These are phyloP conservation scores for Pseudocercospora fijiensis DNA, from an alignment of 2,329 filamentous ascomycete species.

Conservation along the genomic window DNA sequence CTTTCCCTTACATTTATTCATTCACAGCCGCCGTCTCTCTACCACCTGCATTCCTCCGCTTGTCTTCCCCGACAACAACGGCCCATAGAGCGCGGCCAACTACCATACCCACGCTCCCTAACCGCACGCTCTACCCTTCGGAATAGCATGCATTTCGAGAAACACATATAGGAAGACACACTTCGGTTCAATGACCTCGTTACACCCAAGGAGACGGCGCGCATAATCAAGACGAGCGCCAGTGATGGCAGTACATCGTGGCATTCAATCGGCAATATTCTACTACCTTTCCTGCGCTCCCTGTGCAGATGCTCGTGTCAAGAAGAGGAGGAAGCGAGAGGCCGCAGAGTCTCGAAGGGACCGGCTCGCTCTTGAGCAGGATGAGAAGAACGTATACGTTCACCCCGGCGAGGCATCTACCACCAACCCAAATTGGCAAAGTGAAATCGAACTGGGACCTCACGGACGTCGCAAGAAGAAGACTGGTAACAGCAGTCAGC, in stretches of 20 bases:
- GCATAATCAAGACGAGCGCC: conserved; percentile 7
- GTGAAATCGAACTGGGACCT: conserved; percentile 82
- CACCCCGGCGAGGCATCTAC: conserved; percentile 75
- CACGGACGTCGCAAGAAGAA: conserved; percentile 47
- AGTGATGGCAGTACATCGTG: conserved; percentile 42
- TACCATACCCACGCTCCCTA: conserved; percentile 7
- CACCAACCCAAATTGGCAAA: conserved; percentile 84
- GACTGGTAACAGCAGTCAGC: conserved; percentile 35
- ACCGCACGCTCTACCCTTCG: background rate
- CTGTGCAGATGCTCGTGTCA: conserved; percentile 69
- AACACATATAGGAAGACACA: conserved; percentile 5
- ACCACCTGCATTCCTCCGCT: background rate
- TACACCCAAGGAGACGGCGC: background rate
- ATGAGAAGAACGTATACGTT: conserved; percentile 67
- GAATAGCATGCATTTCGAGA: conserved; percentile 7
- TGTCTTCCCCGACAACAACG: background rate
- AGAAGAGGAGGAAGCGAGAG: conserved; percentile 66
- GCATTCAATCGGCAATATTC: conserved; percentile 73
- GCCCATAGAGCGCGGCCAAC: background rate
- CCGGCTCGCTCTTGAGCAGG: conserved; percentile 58
- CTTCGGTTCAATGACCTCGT: conserved; percentile 17
- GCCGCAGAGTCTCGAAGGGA: conserved; percentile 56
- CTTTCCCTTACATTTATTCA: background rate
- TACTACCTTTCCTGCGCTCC: conserved; percentile 75
- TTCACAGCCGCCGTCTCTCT: conserved; percentile 2